Base-by-base conservation (phyloP, 2,329 filamentous ascomycete genomes). In the Fonsecaea erecta region DNA sequence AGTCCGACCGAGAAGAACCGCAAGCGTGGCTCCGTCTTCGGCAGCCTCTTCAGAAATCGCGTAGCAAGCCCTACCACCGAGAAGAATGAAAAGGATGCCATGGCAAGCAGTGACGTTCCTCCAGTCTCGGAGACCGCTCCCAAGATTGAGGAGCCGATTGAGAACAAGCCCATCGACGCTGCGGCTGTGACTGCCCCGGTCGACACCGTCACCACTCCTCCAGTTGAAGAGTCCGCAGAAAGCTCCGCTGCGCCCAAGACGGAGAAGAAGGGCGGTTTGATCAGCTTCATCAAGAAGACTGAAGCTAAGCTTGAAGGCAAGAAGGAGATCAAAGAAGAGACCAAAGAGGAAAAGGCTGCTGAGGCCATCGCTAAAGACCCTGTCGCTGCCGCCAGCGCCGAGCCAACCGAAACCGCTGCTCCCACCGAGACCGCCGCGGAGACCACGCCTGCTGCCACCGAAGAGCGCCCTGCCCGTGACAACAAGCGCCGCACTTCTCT, bases 1-100 rank as follows among this genome's bases (percentile, higher is more conserved):
- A 66, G 79, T 78, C 65, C 79, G 79, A 71, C 71, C 18, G 86
- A 86, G 78, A 86, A 87, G 72, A 93, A 92, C 87, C 84, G 86
- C 79, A 96, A 96, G 90, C 91, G 92, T 78, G 88, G 88, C 79
- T 95, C 91, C 71, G 89, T 93, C 74, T 96, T 96, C 80, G 87
- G 87, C 73, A 88, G 87, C 74, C 88, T 91, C 76, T 85, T 84
- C 79, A 90, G 92, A 85, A 94, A 94, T 84, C 88, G 88, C 14
- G 77, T 81, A 56, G 74, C 75, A 67, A 80, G 77, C 75, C 79
- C 79, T 34, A 75, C 75, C 61, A 74, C 77, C 52, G 79, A 81
- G 74, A 81, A 81, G 74, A 74, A 76, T 14, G 79, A 82, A 72
- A 81, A 81, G 72, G 80, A 84, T 67, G 76, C 75, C 52, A 78